A percentile compares a stretch with the other conserved stretches of the same genome.
These are phyloP conservation scores for Colletotrichum lentis DNA, from an alignment of 2,329 filamentous ascomycete genomes.

Conservation along the genomic window DNA sequence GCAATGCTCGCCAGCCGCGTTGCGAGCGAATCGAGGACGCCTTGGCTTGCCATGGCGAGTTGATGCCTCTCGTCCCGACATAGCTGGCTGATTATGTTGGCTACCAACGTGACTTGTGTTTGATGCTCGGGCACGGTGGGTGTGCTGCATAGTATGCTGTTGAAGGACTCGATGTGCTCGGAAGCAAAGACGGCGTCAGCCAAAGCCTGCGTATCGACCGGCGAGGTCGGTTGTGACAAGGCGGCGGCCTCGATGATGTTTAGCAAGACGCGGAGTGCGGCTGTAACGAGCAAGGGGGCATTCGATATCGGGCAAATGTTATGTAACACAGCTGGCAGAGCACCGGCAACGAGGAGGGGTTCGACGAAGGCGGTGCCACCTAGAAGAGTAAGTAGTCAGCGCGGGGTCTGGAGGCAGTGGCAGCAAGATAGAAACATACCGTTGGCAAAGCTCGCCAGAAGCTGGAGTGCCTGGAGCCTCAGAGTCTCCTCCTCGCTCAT, in stretches of 20 bases:
- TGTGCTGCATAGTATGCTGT: slow-evolving; percentile 69
- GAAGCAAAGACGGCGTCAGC: slow-evolving; percentile 69
- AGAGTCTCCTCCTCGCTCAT: slow-evolving; percentile 71
- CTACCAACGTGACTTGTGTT: slow-evolving; percentile 68
- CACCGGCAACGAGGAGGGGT: slow-evolving; percentile 73
- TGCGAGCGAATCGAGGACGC: slow-evolving; percentile 81
- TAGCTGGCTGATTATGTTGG: slow-evolving; percentile 63
- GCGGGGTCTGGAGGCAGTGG: neutral
- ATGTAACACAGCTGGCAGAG: slow-evolving; percentile 74
- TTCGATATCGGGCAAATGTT: slow-evolving; percentile 72
- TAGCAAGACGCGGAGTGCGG: slow-evolving; percentile 77
- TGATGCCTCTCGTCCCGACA: slow-evolving; percentile 77
- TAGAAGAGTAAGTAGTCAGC: slow-evolving; percentile 47
- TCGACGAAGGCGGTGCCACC: slow-evolving; percentile 81
- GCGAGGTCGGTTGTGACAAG: slow-evolving; percentile 61
- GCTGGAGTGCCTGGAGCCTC: slow-evolving; percentile 79
- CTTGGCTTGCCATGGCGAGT: slow-evolving; percentile 72
- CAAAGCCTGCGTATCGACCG: slow-evolving; percentile 59
- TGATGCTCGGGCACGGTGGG: slow-evolving; percentile 62
- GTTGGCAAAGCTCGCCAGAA: slow-evolving; percentile 85
- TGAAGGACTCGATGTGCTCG: slow-evolving; percentile 40
- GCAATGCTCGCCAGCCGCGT: slow-evolving; percentile 76
- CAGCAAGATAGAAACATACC: slow-evolving; percentile 60
- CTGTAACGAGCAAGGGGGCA: slow-evolving; percentile 72
- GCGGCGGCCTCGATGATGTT: slow-evolving; percentile 73